Evolutionary conservation across 1,284 basidiomycete species (phyloP).

Genomic region (Cystobasidium sp.): DNA sequence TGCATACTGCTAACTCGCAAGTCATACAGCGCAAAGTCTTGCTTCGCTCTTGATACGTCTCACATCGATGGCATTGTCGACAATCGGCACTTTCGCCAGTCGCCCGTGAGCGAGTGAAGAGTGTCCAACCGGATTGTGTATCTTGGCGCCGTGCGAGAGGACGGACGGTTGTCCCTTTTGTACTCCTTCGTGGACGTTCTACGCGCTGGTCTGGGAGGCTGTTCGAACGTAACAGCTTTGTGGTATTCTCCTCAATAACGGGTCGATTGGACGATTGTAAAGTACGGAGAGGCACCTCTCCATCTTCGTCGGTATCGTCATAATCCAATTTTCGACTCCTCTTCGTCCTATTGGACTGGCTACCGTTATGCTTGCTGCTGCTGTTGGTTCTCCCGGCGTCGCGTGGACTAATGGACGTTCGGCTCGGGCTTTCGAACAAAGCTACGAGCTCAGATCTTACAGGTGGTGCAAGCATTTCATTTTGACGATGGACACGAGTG

Average conservation of each 20-base stretch:
- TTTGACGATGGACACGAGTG: background rate
- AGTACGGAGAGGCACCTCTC: constrained; percentile 8
- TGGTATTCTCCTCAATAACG: background rate
- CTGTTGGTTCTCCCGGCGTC: background rate
- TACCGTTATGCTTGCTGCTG: background rate
- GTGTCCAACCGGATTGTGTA: background rate
- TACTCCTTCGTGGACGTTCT: no score
- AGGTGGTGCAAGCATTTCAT: no score
- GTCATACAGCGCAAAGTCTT: constrained; percentile 23
- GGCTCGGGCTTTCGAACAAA: background rate
- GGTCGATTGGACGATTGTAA: background rate
- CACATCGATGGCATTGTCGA: constrained; percentile 37
- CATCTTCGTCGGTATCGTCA: constrained; percentile 18
- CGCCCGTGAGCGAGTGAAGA: constrained; percentile 16
- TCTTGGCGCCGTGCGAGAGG: background rate
- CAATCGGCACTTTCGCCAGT: constrained; percentile 1
- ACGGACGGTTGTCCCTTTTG: no score
- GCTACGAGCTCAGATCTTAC: background rate
- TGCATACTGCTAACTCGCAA: constrained; percentile 24
- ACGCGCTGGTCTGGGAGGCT: no score
- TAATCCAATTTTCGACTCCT: background rate
- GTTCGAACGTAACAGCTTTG: background rate
- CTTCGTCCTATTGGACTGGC: background rate
- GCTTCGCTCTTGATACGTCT: constrained; percentile 18
- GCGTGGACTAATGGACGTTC: background rate